These are phyloP conservation scores for Xylaria sp. DNA, from an alignment of 2,329 filamentous ascomycete species.

Conservation along the genomic window DNA sequence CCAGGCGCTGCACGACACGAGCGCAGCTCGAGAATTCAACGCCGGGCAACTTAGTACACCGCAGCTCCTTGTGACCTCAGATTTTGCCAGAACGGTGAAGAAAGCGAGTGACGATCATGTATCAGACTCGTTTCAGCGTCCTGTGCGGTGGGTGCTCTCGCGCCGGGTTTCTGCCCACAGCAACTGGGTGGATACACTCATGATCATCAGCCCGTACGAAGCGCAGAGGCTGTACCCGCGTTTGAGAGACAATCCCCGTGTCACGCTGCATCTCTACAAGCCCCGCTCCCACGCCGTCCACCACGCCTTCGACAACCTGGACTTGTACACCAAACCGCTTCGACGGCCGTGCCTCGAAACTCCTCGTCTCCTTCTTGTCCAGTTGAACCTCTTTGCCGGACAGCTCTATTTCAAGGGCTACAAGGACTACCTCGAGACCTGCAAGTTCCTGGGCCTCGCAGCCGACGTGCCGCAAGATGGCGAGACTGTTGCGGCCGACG, in stretches of 20 bases:
- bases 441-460: conserved; percentile 11
- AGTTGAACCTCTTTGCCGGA: conserved; percentile 13
- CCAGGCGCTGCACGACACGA: background rate
- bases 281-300: conserved; percentile 8
- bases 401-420: conserved; percentile 14
- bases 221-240: background rate
- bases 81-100: conserved; percentile 10
- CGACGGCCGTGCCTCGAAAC: background rate
- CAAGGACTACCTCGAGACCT: conserved; percentile 9
- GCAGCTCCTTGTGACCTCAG: conserved; percentile 10
- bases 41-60: background rate
- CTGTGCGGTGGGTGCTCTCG: conserved; percentile 15
- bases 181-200: background rate
- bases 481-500: conserved; percentile 7
- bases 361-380: background rate
- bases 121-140: conserved; percentile 11
- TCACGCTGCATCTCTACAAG: conserved; percentile 15
- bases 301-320: conserved; percentile 4
- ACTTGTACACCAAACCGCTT: conserved; percentile 10
- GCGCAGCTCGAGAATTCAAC: background rate
- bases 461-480: background rate
- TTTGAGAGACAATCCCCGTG: background rate
- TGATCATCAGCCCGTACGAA: conserved; percentile 16
- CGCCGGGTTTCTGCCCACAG: no score
- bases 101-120: background rate